Evolutionary conservation across 805 yeast genomes (phyloP).

Genomic region (Pichia insulana): DNA sequence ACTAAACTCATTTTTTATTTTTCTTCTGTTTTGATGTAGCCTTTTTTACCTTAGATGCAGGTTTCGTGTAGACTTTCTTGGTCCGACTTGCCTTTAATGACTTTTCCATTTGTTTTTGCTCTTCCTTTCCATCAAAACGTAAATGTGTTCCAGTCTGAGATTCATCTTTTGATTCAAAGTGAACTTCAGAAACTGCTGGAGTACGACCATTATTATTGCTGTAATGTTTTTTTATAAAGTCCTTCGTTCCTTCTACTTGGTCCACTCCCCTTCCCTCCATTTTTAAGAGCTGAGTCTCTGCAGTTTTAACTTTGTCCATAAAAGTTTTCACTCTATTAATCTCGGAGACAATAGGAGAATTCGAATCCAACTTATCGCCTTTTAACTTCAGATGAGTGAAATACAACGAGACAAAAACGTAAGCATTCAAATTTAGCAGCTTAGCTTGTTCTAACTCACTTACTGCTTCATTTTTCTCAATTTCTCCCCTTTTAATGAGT

Average conservation of each 20-base stretch:
- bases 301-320: conserved; percentile 47
- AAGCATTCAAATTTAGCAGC: conserved; percentile 33
- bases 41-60: neutral
- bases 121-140: conserved; percentile 28
- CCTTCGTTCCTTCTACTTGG: conserved; percentile 11
- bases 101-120: neutral
- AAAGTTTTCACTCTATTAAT: conserved; percentile 58
- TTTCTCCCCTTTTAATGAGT: conserved; percentile 6
- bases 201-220: conserved; percentile 11
- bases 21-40: no score
- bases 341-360: conserved; percentile 61
- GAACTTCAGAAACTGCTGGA: conserved; percentile 45
- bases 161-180: conserved; percentile 35
- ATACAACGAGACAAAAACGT: conserved; percentile 46
- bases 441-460: conserved; percentile 25
- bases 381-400: conserved; percentile 50
- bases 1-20: no score
- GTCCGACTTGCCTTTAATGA: neutral
- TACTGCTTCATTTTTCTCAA: conserved; percentile 5
- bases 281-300: conserved; percentile 25
- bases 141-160: conserved; percentile 32
- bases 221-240: conserved; percentile 26
- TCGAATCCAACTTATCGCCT: conserved; percentile 44
- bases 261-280: conserved; percentile 19
- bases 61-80: neutral